Evolutionary conservation across 2,329 filamentous ascomycete genomes (phyloP).

Genomic region (Ophiosphaerella herpotricha): DNA sequence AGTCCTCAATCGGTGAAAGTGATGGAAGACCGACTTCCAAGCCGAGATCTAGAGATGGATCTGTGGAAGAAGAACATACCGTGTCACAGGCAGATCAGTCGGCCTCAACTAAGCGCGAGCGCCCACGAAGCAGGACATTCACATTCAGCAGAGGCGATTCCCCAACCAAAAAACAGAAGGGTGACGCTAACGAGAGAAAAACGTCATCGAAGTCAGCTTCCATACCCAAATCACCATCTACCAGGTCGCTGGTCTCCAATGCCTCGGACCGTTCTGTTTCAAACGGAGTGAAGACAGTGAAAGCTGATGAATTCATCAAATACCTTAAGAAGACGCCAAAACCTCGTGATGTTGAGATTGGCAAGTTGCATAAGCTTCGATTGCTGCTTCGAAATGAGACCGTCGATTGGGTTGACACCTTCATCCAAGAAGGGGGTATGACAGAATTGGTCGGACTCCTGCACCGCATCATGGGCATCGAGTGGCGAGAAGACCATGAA

Average conservation of each 20-base stretch:
- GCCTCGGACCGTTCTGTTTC: conserved; percentile 64
- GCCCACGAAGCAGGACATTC: conserved; percentile 75
- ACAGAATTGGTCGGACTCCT: conserved; percentile 84
- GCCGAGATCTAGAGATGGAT: conserved; percentile 45
- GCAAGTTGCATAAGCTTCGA: conserved; percentile 89
- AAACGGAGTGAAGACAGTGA: conserved; percentile 73
- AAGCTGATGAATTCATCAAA: conserved; percentile 81
- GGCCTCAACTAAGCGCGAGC: conserved; percentile 48
- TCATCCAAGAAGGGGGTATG: conserved; percentile 90
- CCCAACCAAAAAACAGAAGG: conserved; percentile 74
- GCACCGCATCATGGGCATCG: conserved; percentile 90
- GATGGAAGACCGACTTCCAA: conserved; percentile 25
- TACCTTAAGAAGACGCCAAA: conserved; percentile 82
- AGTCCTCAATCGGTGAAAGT: conserved; percentile 44
- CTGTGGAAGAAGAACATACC: conserved; percentile 25
- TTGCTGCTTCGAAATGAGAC: conserved; percentile 91
- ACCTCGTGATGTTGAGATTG: conserved; percentile 86
- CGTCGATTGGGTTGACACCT: conserved; percentile 91
- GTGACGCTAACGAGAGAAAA: conserved; percentile 59
- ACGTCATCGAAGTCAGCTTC: conserved; percentile 72
- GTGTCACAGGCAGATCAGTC: conserved; percentile 14
- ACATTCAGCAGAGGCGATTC: conserved; percentile 76
- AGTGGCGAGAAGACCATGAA: conserved; percentile 98
- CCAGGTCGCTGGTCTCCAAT: conserved; percentile 59
- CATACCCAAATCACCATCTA: conserved; percentile 66